Evolutionary conservation across 495 filamentous ascomycete species (phyloP), one percentile per base, ranked within the genome.

Genomic region (Aspergillus coremiiformis): DNA sequence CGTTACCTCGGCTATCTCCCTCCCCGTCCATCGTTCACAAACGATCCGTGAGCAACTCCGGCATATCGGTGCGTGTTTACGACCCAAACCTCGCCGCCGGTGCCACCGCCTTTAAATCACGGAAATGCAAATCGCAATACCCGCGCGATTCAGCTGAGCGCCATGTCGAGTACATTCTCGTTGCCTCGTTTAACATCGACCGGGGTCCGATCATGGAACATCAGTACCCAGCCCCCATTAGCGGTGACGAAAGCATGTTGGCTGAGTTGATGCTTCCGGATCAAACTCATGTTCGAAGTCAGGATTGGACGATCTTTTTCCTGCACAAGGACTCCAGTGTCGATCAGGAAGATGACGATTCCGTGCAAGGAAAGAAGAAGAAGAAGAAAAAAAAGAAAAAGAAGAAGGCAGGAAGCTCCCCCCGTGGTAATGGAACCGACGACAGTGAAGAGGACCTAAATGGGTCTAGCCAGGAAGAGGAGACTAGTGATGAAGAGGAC

Each of bases 221-320:
- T 64, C 93, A 99, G 60, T 97, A 90, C 59, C 93, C 93, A 0
- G 86, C 84, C 32, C 78, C 91, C 35, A 97, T 99, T 58, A 95
- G 89, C 50, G 90, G 91, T n/a, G 92, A 99, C 54, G 93, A 97
- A 72, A 82, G 84, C 66, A 97, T 97, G 93, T 75, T 99, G 55
- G 93, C 93, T 14, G 93, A 97, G 69, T 82, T 99, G 64, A 99
- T 99, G 93, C 77, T 99, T 56, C 93, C 93, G 1, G 93, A 99
- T 72, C 92, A 96, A 67, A 89, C 91, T 22, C 93, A 99, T 70
- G 84, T 92, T 29, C 79, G 94, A 24, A 92, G 85, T 61, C 90
- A 96, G 66, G 93, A 99, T 67, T 99, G 93, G 93, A 99, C 93
- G 27, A 95, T 97, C 12, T 99, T 99, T 72, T 99, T 99, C 60